Evolutionary conservation across 106 monocot genomes (phyloP), one percentile per base, ranked within the genome.

Genomic region (Dendrobium nobile): DNA sequence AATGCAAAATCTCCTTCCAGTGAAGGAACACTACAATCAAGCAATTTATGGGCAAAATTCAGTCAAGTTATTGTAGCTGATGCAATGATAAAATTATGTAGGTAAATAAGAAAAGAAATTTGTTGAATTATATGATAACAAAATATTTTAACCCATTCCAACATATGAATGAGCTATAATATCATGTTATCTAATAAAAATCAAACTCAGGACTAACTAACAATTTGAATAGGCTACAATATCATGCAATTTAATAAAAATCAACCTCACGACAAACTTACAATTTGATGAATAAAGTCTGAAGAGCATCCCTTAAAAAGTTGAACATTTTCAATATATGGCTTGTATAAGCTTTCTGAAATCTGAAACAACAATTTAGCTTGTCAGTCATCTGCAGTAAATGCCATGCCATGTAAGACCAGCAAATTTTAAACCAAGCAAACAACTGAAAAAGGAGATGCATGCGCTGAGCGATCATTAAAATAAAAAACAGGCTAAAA

Each of bases 271-370:
- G 0, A 70, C 41, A 18, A 40, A 82, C 97, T 86, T 91, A 97
- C 97, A 82, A 97, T 97, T 84, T 97, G 94, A 84, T 91, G 88
- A 80, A 94, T 90, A 75, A 97, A 97, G 76, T 97, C 97, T 28
- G 90, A 80, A 74, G 97, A 97, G 77, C 97, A 97, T 78, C 92
- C 94, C 78, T 85, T 92, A 67, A 97, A 94, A 58, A 97, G 82
- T 8, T 84, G 83, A 78, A 91, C 81, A 64, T 90, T 84, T 84
- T 94, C 87, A 47, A 97, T 86, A 67, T 89, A 90, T 44, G 92
- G 86, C 81, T 87, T 89, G 75, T 97, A 97, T 42, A 97, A 82
- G 55, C 81, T 87, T 89, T 94, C 88, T 75, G 92, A 89, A 83
- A 97, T 88, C 97, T 97, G 90, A 79, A 87, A 61, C 77, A 64